Evolutionary conservation across 495 filamentous ascomycete species (phyloP), one percentile per base, ranked within the genome.

Genomic region (Penicillium silybi): DNA sequence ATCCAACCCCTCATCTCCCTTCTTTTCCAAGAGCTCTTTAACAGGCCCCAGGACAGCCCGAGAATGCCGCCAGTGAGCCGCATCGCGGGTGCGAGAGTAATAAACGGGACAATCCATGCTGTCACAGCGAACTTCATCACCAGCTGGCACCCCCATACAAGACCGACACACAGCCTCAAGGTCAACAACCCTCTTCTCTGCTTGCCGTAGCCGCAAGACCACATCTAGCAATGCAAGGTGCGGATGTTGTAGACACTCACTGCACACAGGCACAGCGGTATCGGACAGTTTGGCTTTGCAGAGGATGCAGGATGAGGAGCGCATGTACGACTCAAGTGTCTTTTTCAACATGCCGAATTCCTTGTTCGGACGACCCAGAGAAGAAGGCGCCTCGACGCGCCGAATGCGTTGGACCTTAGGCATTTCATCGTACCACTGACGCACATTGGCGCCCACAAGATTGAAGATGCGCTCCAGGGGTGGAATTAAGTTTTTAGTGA

Each of bases 401-500:
- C 82, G 80, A 34, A 92, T 81, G 3, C 85, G 80, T 58, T 89
- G 89, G 29, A 89, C 77, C 66, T 95, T 96, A 19, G 93, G 93
- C 90, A 96, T 95, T 67, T 96, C 90, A 47, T 96, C 91, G 54
- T 91, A 97, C 93, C 93, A 98, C 48, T 81, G 77, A 15, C 88
- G 77, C 11, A 97, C 88, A 67, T 95, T 95, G 17, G 91, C 93
- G 26, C 93, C 93, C 22, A 97, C 90, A 11, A 98, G 83, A 65
- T 95, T 96, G 77, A 98, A 97, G 46, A 98, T 97, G 13, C 93
- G 83, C 69, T 95, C 93, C 3, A 98, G 78, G 3, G 93, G 93
- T 17, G 95, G 95, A 44, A 98, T 93, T 20, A 98, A 61, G 61
- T 96, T 97, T 74, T 96, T 97, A 7, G 80, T 80, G 57, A 97